Conservation (phyloP, 2,329 filamentous ascomycete species). For the Monosporascus sp. region DNA sequence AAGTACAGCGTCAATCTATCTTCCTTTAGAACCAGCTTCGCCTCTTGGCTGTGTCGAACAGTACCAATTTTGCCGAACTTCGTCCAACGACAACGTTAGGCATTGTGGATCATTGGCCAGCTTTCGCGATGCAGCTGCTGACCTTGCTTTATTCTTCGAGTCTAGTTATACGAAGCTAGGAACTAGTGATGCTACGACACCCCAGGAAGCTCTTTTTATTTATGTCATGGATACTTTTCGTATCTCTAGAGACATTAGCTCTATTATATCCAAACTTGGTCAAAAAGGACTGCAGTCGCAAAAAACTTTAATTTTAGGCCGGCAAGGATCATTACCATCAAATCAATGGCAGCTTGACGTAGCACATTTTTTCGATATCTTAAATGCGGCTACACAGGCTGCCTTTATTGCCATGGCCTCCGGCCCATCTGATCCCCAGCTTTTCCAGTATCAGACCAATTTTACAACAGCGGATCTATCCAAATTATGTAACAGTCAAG, state of each 20-base stretch:
- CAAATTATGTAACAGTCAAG: neutral
- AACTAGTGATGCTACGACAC: neutral
- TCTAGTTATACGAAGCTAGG: neutral
- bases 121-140: neutral
- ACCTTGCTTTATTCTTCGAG: neutral
- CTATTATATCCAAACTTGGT: neutral
- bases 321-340: neutral
- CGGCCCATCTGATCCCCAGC: neutral
- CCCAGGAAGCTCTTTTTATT: neutral
- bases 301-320: neutral
- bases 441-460: neutral
- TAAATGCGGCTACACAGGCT: neutral
- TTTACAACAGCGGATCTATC: neutral
- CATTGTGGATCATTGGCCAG: neutral
- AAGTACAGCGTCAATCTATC: neutral
- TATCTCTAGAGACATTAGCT: neutral
- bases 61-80: conserved; percentile 7
- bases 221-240: neutral
- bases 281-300: neutral
- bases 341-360: conserved; percentile 33
- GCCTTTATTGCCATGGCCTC: neutral
- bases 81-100: neutral
- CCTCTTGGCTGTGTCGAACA: conserved; percentile 6
- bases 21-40: conserved; percentile 2
- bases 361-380: neutral